Conservation (phyloP, 192 early-diverging fungal genomes). For the Globomyces pollinis-pini region DNA sequence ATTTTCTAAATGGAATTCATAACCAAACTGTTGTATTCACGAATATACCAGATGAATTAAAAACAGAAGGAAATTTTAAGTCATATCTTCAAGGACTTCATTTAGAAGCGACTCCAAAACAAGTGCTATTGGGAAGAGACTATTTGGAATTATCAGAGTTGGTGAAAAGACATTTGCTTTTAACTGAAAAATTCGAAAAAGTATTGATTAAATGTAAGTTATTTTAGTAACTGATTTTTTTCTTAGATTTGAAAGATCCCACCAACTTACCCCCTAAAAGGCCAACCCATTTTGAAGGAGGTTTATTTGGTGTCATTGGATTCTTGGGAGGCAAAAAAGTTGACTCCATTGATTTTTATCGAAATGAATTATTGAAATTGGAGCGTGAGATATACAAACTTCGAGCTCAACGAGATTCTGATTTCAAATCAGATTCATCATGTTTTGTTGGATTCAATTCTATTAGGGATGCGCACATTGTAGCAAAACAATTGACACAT, state of each 20-base stretch:
- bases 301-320: constrained; percentile 1
- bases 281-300: constrained; percentile 23
- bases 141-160: constrained; percentile 23
- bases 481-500: constrained; percentile 11
- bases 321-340: constrained; percentile 25
- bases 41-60: constrained; percentile 25
- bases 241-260: constrained; percentile 33
- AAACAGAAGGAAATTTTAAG: constrained; percentile 9
- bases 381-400: constrained; percentile 39
- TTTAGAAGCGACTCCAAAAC: constrained; percentile 7
- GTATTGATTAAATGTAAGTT: constrained; percentile 23
- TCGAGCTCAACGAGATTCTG: constrained; percentile 20
- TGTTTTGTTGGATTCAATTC: constrained; percentile 31
- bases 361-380: constrained; percentile 18
- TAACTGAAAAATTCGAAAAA: constrained; percentile 25
- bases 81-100: constrained; percentile 16
- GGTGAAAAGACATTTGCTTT: constrained; percentile 25
- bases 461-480: constrained; percentile 21
- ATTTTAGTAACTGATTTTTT: too few species aligned
- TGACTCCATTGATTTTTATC: constrained; percentile 29
- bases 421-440: constrained; percentile 22
- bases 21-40: constrained; percentile 33
- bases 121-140: constrained; percentile 27
- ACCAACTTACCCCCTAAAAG: constrained; percentile 20
- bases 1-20: constrained; percentile 17